Evolutionary conservation across 805 yeast genomes (phyloP).

Genomic region (Pichia rugopelliculosa): DNA sequence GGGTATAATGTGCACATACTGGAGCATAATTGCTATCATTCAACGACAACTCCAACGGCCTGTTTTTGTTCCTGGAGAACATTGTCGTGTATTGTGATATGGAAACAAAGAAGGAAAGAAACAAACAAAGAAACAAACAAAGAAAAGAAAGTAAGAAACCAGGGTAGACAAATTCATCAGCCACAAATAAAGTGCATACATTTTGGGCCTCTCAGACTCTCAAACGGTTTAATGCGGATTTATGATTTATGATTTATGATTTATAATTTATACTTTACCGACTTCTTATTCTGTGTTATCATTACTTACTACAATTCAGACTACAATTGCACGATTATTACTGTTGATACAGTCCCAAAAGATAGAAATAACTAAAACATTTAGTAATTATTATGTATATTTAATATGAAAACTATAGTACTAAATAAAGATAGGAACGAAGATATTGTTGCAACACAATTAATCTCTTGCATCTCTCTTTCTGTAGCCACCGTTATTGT

Average conservation of each 20-base stretch:
- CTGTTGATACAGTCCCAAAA: background rate
- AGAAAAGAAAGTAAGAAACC: too few relatives aligned
- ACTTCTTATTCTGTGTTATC: too few relatives aligned
- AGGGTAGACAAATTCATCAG: too few relatives aligned
- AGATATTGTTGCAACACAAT: constrained; percentile 11
- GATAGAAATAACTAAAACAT: background rate
- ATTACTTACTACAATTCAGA: background rate
- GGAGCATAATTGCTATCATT: constrained; percentile 17
- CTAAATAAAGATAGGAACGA: constrained; percentile 3
- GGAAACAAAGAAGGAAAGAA: background rate
- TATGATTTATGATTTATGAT: too few relatives aligned
- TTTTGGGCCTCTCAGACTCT: too few relatives aligned
- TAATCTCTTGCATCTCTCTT: constrained; percentile 43
- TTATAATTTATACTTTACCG: too few relatives aligned
- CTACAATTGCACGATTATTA: background rate
- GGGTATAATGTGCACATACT: constrained; percentile 2
- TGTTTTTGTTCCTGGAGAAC: constrained; percentile 15
- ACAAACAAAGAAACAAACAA: too few relatives aligned
- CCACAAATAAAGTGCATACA: too few relatives aligned
- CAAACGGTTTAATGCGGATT: too few relatives aligned
- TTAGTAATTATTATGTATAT: constrained; percentile 5
- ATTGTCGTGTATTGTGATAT: background rate
- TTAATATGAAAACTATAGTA: constrained; percentile 3
- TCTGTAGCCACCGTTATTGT: constrained; percentile 48
- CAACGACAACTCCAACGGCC: constrained; percentile 10